Conservation (phyloP, 2,329 filamentous ascomycete species). For the Penicillium sp. region DNA sequence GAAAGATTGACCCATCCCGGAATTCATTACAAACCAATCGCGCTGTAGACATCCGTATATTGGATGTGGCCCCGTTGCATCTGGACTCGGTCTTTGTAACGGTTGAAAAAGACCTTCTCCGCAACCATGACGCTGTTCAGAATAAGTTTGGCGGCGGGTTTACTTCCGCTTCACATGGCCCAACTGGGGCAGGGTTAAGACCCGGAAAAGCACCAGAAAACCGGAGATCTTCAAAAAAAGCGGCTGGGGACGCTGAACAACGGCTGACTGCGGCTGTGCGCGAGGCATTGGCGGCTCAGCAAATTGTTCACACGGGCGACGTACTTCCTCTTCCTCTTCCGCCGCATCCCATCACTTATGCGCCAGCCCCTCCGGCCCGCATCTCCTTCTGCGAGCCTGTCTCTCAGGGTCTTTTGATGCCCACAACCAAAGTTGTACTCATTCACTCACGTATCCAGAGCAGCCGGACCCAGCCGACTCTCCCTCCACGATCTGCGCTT, state of each 20-base stretch:
- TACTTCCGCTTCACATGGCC: constrained; percentile 28
- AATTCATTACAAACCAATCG: constrained; percentile 65
- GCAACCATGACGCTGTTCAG: constrained; percentile 74
- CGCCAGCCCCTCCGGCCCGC: constrained; percentile 74
- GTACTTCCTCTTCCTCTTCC: constrained; percentile 69
- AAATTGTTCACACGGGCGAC: constrained; percentile 78
- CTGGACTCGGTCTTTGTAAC: constrained; percentile 83
- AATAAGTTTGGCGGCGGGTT: constrained; percentile 70
- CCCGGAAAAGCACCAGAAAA: constrained; percentile 26
- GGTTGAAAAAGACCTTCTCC: constrained; percentile 72
- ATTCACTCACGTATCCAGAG: constrained; percentile 48
- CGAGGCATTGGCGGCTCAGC: constrained; percentile 64
- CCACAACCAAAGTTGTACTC: constrained; percentile 77
- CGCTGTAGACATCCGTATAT: constrained; percentile 74
- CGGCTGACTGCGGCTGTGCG: constrained; percentile 63
- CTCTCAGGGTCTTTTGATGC: constrained; percentile 72
- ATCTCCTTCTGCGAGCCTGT: constrained; percentile 94
- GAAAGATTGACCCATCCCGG: constrained; percentile 69
- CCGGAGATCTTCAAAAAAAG: constrained; percentile 33
- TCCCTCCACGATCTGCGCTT: constrained; percentile 46
- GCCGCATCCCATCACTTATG: constrained; percentile 78
- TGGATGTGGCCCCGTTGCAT: constrained; percentile 72
- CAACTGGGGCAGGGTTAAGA: constrained; percentile 39
- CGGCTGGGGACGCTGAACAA: constrained; percentile 46
- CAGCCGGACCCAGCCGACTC: constrained; percentile 39